A percentile compares a stretch with the other conserved stretches of the same genome.
Conservation (phyloP, 2,329 filamentous ascomycete genomes). For the Hypoxylon sp. region DNA sequence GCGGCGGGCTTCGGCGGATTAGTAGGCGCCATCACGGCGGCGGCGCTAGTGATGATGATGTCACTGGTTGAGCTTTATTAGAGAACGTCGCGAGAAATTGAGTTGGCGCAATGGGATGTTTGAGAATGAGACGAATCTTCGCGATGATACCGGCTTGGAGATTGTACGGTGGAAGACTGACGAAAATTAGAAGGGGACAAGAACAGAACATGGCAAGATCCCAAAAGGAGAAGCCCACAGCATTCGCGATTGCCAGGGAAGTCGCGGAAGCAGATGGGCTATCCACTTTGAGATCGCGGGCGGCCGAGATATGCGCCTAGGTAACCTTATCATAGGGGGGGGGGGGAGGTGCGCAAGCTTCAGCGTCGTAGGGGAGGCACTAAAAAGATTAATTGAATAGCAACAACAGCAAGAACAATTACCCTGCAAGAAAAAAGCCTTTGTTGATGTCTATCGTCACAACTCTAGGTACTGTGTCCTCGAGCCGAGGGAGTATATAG, state of each 20-base stretch:
- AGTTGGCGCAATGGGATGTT: not conserved
- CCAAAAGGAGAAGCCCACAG: slow-evolving; percentile 1
- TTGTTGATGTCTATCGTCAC: slow-evolving; percentile 41
- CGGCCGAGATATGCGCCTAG: slow-evolving; percentile 32
- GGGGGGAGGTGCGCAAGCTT: slow-evolving; percentile 7
- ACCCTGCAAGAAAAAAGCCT: slow-evolving; percentile 11
- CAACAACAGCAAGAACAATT: slow-evolving; percentile 1
- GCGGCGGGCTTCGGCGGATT: not conserved
- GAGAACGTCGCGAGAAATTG: not conserved
- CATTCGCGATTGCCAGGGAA: slow-evolving; percentile 5
- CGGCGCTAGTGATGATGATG: slow-evolving; percentile 12
- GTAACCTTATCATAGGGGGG: slow-evolving; percentile 34
- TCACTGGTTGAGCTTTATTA: slow-evolving; percentile 13
- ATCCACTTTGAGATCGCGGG: slow-evolving; percentile 7
- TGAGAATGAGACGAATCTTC: not conserved
- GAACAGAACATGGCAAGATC: not conserved
- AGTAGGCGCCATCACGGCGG: slow-evolving; percentile 27
- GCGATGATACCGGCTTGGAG: not conserved
- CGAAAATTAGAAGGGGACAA: not conserved
- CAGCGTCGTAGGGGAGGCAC: slow-evolving; percentile 3
- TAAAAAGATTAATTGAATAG: slow-evolving; percentile 5
- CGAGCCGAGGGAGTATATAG: slow-evolving; percentile 24
- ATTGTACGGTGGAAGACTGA: not conserved
- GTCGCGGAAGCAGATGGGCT: not conserved
- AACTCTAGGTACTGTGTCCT: slow-evolving; percentile 32